Base-by-base conservation (phyloP, 495 filamentous ascomycete species). In the Jackrogersella minutella region DNA sequence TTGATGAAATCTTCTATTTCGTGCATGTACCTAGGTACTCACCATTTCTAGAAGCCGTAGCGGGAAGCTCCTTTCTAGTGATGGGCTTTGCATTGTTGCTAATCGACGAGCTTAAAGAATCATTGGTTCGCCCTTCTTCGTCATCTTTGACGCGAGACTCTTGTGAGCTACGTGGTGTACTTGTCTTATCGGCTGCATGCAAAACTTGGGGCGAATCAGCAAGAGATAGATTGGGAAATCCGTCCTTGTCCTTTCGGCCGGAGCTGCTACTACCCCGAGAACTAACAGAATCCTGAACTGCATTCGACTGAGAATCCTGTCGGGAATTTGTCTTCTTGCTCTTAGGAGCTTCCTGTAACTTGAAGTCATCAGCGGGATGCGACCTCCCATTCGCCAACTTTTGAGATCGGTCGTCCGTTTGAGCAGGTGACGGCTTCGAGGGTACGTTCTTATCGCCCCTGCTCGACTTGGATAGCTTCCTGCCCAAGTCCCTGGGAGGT, bases 301-400 rank as follows among this genome's bases (percentile, higher is more conserved):
- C 62, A 36, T 64, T 76, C 26, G 86, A 85, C 61, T 87, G 81
- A 9, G 91, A 93, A 67, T 84, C 86, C 50, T 84, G 88, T 59
- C 86, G 81, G n/a, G 88, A 86, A 60, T 77, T 82, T 0, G 85
- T 74, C 78, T 85, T 88, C 78, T 87, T 90, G 44, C 78, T 84
- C 71, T 87, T 89, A 0, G 91, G 90, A 4, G 88, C 90, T 33
- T 93, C 90, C 66, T 91, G 90, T 57, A 94, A 74, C 74, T 84
- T 90, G 78, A 94, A 93, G 21, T 85, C 84, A 40, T 91, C 81
- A 2, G 66, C 43, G 9, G 66, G 43, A 33, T 69, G 66, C 1
- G 74, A 43, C 63, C 67, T 74, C 30, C 71, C 73, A 56, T 71
- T 74, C 1, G 75, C 54, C 43, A 68, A 30, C 44, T 78, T 81